Base-by-base conservation (phyloP, 2,329 filamentous ascomycete genomes). In the Monascus ruber region DNA sequence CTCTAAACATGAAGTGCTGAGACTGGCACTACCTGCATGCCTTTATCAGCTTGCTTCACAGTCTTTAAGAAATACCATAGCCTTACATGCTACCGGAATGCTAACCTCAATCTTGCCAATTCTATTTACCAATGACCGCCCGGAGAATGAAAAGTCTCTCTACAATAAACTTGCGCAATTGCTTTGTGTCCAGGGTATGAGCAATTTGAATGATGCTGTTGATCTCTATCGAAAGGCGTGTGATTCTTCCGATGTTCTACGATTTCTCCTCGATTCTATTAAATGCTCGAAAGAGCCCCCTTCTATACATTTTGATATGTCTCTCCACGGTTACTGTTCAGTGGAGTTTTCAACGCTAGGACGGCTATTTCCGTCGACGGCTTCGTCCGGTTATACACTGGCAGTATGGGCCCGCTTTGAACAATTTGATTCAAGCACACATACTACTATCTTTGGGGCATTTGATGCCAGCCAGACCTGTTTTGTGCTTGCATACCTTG, bases 371-470 rank as follows among this genome's bases (percentile, higher is more conserved):
- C 93, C 91, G 7, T 87, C 91, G 1, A 72, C 77, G 39, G 78
- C 80, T 11, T 76, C 80, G n/a, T 62, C 66, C 27, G 93, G 91
- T 17, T 98, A 96, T 64, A 94, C 87, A 1, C 82, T 98, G 44
- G 77, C 84, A 34, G 77, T 85, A 0, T 98, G 91, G 91, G 75
- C 94, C 36, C 79, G 83, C 17, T 77, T 98, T 43, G 88, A 96
- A 58, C 71, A 78, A 32, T 96, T 91, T 59, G 93, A 98, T 58
- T 68, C 76, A 4, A 76, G 77, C 34, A 80, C 83, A 10, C 91
- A 98, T 59, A 98, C 91, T 0, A 98, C 91, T 0, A 74, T 98
- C 9, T 98, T 98, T 59, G 91, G 91, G 25, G 85, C 91, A 6
- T 96, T 93, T 60, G 91, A 98, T 63, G 73, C 81, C 3, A 86